These are phyloP conservation scores for Penicillium bialowiezense DNA, from an alignment of 495 filamentous ascomycete genomes.

Conservation along the genomic window DNA sequence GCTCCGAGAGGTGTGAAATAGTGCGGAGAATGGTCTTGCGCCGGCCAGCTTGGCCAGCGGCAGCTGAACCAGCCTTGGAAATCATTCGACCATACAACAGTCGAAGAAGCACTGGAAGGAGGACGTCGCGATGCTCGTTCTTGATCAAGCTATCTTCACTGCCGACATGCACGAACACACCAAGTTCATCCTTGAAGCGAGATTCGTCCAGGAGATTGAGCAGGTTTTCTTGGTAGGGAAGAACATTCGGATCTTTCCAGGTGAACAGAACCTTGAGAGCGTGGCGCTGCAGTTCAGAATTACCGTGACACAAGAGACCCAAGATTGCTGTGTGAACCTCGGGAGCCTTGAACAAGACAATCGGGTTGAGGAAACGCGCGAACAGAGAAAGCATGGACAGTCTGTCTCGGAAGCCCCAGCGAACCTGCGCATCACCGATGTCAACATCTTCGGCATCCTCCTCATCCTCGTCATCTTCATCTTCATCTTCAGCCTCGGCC, in stretches of 20 bases:
- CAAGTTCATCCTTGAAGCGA: conserved; percentile 86
- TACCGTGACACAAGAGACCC: conserved; percentile 75
- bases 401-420: conserved; percentile 68
- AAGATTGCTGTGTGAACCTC: conserved; percentile 75
- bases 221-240: conserved; percentile 80
- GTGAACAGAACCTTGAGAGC: conserved; percentile 81
- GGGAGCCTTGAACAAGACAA: conserved; percentile 70
- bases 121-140: conserved; percentile 61
- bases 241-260: conserved; percentile 77
- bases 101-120: conserved; percentile 83
- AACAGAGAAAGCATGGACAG: conserved; percentile 81
- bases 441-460: conserved; percentile 13
- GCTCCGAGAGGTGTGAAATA: conserved; percentile 56
- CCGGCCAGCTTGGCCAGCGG: conserved; percentile 50
- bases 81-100: conserved; percentile 87
- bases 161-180: conserved; percentile 72
- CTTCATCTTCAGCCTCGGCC: conserved; percentile 11
- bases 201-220: conserved; percentile 88
- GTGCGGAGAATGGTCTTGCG: conserved; percentile 63
- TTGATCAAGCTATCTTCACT: conserved; percentile 71
- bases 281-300: conserved; percentile 81
- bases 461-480: conserved; percentile 9
- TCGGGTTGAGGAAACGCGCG: conserved; percentile 79
- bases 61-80: conserved; percentile 64
- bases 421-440: conserved; percentile 22